Base-by-base conservation (phyloP, 1,284 basidiomycete genomes). In the Fomes fomentarius region DNA sequence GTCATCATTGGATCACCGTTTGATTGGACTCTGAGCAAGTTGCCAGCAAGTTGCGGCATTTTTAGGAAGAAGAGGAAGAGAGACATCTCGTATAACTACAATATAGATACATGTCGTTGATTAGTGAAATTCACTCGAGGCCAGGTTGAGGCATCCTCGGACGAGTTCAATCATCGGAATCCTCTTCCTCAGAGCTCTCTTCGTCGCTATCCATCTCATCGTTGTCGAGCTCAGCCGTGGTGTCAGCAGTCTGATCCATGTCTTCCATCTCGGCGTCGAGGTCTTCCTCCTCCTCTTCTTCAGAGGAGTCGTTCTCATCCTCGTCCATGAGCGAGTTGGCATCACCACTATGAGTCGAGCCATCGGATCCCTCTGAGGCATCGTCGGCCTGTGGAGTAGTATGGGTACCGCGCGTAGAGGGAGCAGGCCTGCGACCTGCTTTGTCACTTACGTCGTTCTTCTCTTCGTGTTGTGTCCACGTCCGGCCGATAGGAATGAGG, bases 231-330 rank as follows among this genome's bases (percentile, higher is more conserved):
- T 77, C 76, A 14, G 76, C 72, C 6, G 72, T 62, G 14, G 71
- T 69, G 6, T 66, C 70, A 25, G 73, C 66, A 30, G 73, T 84
- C 30, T 84, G 87, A 58, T 91, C 89, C 64, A 85, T 74, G 57
- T 89, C 89, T 58, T 87, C 86, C 77, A 87, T 85, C 51, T 81
- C 83, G 21, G 83, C 87, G 59, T 87, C 89, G 24, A 87, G 71
- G 65, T 90, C 87, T 28, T 68, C 68, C 10, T 90, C 87, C 30
- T 68, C 68, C 10, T 71, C 70, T 33, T 62, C 65, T 37, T 71
- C 69, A 7, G 71, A 69, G 12, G 67, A 69, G 25, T 70, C 69
- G 51, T 71, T 71, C 48, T 73, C 71, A 17, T 65, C 69, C 34
- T 69, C 71, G 21, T 69, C 69, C 35, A 68, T 65, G 63, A 78